Base-by-base conservation (phyloP, 2,329 filamentous ascomycete genomes). In the Scedosporium aurantiacum region DNA sequence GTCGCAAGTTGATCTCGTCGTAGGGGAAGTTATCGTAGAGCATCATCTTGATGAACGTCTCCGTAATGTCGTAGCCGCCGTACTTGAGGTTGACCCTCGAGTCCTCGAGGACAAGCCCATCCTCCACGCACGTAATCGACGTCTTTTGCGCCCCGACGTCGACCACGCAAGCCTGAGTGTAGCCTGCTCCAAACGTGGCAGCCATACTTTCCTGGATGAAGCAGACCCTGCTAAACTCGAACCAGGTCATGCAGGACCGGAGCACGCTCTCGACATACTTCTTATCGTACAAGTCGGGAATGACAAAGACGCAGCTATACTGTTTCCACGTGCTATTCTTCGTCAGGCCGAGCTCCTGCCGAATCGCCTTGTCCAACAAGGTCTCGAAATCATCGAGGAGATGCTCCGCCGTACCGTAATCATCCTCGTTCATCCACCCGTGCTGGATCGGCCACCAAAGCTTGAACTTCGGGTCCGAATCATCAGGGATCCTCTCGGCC, bases 141-240 rank as follows among this genome's bases (percentile, higher is more conserved):
- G 94, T 97, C 80, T 99, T 99, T 71, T 97, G 91, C 0, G 94
- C 93, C 12, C 94, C 94, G 62, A 99, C 88, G 71, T 99, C 94
- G 10, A 99, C 91, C 61, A 99, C 91, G 68, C 94, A 99, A 21
- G 91, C 89, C 64, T 90, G 91, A 0, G 92, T 95, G 70, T 95
- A 97, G 6, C 94, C 94, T 3, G 93, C 94, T 12, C 94, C 94
- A 71, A 96, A 99, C 0, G 91, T 94, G 2, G 92, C 93, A 0
- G 93, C 92, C 70, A 97, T 84, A 69, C 91, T 96, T 75, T 99
- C 94, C 72, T 99, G 94, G 63, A 97, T 91, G 70, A 99, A 95
- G 71, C 90, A 95, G 57, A 97, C 86, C 61, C 88, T 86, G 65
- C 84, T 88, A 71, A 99, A 96, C 62, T 91, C 88, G 69, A 97